A percentile compares a stretch with the other conserved stretches of the same genome.
Conservation (phyloP, 2,329 filamentous ascomycete species). For the Trichoderma arundinaceum region DNA sequence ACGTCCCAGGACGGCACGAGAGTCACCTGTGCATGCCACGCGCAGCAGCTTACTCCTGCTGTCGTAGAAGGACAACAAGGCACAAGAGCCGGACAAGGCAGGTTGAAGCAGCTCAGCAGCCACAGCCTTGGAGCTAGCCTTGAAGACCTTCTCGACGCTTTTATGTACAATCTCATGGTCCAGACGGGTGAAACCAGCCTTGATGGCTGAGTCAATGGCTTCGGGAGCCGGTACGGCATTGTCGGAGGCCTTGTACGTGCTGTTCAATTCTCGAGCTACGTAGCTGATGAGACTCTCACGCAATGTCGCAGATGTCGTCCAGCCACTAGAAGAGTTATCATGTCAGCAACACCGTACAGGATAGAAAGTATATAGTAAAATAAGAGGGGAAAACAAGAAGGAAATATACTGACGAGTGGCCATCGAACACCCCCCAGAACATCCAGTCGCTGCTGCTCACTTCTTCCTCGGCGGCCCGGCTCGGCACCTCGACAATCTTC, state of each 20-base stretch:
- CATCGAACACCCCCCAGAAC: slow-evolving; percentile 99
- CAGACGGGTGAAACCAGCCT: slow-evolving; percentile 83
- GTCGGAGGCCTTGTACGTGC: slow-evolving; percentile 78
- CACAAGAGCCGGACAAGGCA: slow-evolving; percentile 95
- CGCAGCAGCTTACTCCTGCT: slow-evolving; percentile 82
- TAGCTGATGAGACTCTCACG: slow-evolving; percentile 90
- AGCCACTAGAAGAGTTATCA: slow-evolving; percentile 62
- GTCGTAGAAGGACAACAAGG: slow-evolving; percentile 95
- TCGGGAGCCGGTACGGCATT: slow-evolving; percentile 73
- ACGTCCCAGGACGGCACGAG: slow-evolving; percentile 77
- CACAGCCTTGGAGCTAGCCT: slow-evolving; percentile 85
- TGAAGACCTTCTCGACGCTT: slow-evolving; percentile 88
- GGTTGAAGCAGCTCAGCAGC: slow-evolving; percentile 92
- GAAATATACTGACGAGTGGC: slow-evolving; percentile 74
- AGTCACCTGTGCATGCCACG: slow-evolving; percentile 96
- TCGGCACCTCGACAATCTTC: slow-evolving; percentile 91
- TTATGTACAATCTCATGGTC: slow-evolving; percentile 95
- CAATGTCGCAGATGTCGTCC: slow-evolving; percentile 96
- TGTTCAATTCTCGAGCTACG: slow-evolving; percentile 90
- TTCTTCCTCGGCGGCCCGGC: slow-evolving; percentile 52
- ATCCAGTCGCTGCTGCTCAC: slow-evolving; percentile 84
- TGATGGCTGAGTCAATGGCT: slow-evolving; percentile 88
- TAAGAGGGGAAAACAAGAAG: background rate
- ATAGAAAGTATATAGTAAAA: background rate
- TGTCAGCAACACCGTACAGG: slow-evolving; percentile 21